A percentile compares a stretch with the other conserved stretches of the same genome.
phyloP scores from a whole-genome alignment of 1,284 basidiomycete species.

The Sporisorium graminicola region DNA sequence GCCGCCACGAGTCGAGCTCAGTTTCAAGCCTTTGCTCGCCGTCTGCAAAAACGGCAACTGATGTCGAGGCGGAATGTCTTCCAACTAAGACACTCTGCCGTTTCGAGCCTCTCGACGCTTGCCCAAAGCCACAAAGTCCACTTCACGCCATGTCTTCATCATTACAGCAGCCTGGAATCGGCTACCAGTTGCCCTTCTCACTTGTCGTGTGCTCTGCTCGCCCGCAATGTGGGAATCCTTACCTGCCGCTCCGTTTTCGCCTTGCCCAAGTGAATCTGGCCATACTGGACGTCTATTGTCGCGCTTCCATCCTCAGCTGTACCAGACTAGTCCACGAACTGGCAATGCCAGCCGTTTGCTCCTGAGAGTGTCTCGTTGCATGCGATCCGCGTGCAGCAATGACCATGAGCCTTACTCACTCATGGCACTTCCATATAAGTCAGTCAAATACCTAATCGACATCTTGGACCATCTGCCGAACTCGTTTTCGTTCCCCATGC shows the following conservation, averaged over 20 bases:
- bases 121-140: slow-evolving; percentile 12
- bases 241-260: background rate
- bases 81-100: slow-evolving; percentile 11
- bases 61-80: background rate
- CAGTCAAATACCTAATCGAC: background rate
- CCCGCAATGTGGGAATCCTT: background rate
- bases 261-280: background rate
- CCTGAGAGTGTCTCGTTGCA: background rate
- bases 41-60: slow-evolving; percentile 15
- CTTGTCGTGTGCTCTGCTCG: background rate
- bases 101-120: slow-evolving; percentile 8
- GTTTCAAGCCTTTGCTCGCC: slow-evolving; percentile 1
- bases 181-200: background rate
- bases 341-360: slow-evolving; percentile 14
- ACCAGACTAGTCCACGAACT: background rate
- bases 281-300: background rate
- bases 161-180: background rate
- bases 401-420: slow-evolving; percentile 22
- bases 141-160: background rate
- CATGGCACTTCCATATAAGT: slow-evolving; percentile 29
- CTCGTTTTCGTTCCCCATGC: background rate
- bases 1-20: slow-evolving; percentile 3
- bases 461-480: background rate
- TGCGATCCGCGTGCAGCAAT: slow-evolving; percentile 12
- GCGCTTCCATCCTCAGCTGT: background rate